A percentile compares a stretch with the other conserved stretches of the same genome.
Conservation (phyloP, 2,329 filamentous ascomycete genomes). For the Stachybotrys echinatus region DNA sequence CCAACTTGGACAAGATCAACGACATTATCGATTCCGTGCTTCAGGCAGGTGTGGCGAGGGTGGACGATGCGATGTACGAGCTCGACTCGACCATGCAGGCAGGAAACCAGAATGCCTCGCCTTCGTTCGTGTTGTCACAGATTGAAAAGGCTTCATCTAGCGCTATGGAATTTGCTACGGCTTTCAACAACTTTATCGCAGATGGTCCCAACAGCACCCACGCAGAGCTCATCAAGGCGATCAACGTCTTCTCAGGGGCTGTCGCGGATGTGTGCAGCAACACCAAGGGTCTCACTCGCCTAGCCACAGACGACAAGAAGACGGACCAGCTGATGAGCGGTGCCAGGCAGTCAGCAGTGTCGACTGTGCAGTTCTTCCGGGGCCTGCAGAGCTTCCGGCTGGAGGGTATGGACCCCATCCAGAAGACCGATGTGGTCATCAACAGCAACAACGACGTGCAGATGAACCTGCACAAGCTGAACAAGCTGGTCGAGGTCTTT, state of each 20-base stretch:
- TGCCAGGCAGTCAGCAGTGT: slow-evolving; percentile 76
- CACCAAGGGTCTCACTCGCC: slow-evolving; percentile 87
- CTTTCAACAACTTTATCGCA: slow-evolving; percentile 98
- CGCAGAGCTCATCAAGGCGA: slow-evolving; percentile 85
- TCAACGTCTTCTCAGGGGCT: slow-evolving; percentile 84
- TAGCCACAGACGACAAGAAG: slow-evolving; percentile 95
- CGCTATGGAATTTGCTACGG: slow-evolving; percentile 94
- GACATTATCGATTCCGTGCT: slow-evolving; percentile 96
- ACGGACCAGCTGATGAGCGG: slow-evolving; percentile 78
- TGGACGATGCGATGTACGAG: slow-evolving; percentile 96
- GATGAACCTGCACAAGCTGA: slow-evolving; percentile 86
- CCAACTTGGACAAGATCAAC: slow-evolving; percentile 89
- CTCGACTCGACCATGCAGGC: slow-evolving; percentile 97
- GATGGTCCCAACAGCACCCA: slow-evolving; percentile 90
- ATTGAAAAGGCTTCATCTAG: slow-evolving; percentile 94
- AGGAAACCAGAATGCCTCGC: slow-evolving; percentile 95
- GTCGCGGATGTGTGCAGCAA: slow-evolving; percentile 93
- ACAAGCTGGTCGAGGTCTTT: slow-evolving; percentile 88
- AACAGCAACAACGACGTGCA: slow-evolving; percentile 96
- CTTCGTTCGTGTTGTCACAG: slow-evolving; percentile 90
- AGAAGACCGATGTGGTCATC: slow-evolving; percentile 96
- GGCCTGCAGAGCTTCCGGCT: slow-evolving; percentile 89
- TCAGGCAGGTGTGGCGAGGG: slow-evolving; percentile 84
- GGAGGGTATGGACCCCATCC: slow-evolving; percentile 81
- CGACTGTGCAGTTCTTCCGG: slow-evolving; percentile 92